Evolutionary conservation across 768 basidiomycete species (phyloP), one percentile per base, ranked within the genome.

Genomic region (Gelatoporia subvermispora): DNA sequence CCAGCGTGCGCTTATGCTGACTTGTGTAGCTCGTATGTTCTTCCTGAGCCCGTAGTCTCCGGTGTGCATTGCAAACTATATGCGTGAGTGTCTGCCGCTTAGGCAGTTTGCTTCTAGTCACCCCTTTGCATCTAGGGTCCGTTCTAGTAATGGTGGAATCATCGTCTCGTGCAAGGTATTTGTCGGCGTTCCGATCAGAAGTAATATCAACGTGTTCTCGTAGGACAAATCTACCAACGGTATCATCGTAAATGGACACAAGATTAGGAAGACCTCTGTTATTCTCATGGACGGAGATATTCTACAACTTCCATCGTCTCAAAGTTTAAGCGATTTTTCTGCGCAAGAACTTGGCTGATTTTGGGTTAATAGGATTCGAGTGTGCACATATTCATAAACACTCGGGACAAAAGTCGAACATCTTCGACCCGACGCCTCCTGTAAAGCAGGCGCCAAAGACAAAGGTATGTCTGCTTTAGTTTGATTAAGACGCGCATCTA

Each of bases 141-240:
- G 72, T 37, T 84, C 86, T 13, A 80, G 82, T 21, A 76, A 74
- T 4, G 89, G 86, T 34, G 85, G 84, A 2, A 69, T 86, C 28
- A 82, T 89, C 55, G 74, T 91, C 44, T 89, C 89, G 4, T 90
- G 88, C 58, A 83, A 89, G 68, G 88, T 88, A 59, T 24, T 43
- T 36, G 35, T 43, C 22, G 31, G 10, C 13, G 25, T 35, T 53
- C 3, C 20, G 38, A 39, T 21, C 20, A 43, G 17, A 11, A 38
- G 20, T 48, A 35, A 43, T 24, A 3, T 45, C 35, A 8, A 18
- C 4, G 3, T 8, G 2, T 10, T 11, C 35, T 49, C 1, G 43
- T 52, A 90, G 88, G 89, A 91, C 62, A 34, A 81, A 21, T 92
- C 89, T 1, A 79, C 84, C 17, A 91, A 92, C 51, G 89, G 89